These are phyloP conservation scores for Fagopyrum tataricum DNA, from an alignment of 148 eudicot species.

Conservation along the genomic window DNA sequence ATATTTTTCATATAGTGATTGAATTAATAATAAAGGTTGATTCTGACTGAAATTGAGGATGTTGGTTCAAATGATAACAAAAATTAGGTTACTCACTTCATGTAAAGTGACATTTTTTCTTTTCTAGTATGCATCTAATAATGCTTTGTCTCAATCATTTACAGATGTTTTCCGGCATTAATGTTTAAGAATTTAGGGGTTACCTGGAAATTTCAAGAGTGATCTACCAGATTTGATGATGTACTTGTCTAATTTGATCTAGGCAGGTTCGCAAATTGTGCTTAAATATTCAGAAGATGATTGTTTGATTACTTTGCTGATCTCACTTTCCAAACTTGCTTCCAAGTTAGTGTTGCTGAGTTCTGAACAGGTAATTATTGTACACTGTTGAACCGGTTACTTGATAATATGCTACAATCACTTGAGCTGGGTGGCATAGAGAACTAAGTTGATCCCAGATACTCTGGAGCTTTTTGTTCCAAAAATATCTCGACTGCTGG, in stretches of 20 bases:
- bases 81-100: background rate
- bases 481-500: background rate
- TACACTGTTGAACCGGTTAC: background rate
- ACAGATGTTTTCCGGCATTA: background rate
- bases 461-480: background rate
- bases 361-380: slow-evolving; percentile 48
- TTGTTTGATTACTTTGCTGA: slow-evolving; percentile 45
- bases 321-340: slow-evolving; percentile 75
- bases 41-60: background rate
- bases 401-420: background rate
- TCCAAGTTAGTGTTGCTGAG: slow-evolving; percentile 38
- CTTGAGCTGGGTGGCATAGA: background rate
- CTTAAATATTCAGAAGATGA: slow-evolving; percentile 48
- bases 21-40: background rate
- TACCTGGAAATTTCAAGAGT: background rate
- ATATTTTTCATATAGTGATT: background rate
- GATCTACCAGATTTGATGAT: slow-evolving; percentile 2
- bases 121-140: background rate
- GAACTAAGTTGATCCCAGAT: background rate
- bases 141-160: background rate
- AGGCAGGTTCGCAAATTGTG: slow-evolving; percentile 71
- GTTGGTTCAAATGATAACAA: background rate
- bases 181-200: background rate
- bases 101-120: background rate
- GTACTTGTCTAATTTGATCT: slow-evolving; percentile 23